These are phyloP conservation scores for Zymoseptoria pseudotritici DNA, from an alignment of 2,329 filamentous ascomycete species.

Conservation along the genomic window DNA sequence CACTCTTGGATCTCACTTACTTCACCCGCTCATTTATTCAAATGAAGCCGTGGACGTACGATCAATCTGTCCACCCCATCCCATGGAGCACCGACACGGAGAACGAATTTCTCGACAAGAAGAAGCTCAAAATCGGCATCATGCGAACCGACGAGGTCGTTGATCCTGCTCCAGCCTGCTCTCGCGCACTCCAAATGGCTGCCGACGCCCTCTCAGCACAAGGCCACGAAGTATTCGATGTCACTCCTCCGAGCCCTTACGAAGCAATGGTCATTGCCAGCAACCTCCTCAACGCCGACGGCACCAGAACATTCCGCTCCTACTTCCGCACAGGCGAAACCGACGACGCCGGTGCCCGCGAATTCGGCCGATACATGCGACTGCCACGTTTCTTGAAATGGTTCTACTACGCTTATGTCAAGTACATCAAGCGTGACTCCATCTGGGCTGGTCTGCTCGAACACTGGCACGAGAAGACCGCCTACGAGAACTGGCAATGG, in stretches of 20 bases:
- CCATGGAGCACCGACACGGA: slow-evolving; percentile 62
- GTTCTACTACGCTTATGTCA: slow-evolving; percentile 84
- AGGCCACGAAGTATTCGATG: slow-evolving; percentile 66
- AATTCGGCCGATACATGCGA: slow-evolving; percentile 66
- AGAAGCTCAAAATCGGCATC: slow-evolving; percentile 64
- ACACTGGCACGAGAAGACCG: slow-evolving; percentile 65
- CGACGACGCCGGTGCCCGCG: slow-evolving; percentile 68
- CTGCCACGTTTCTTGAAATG: slow-evolving; percentile 70
- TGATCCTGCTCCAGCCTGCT: slow-evolving; percentile 77
- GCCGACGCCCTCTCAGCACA: slow-evolving; percentile 60
- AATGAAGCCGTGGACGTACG: slow-evolving; percentile 85
- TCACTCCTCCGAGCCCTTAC: slow-evolving; percentile 52
- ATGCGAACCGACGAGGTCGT: slow-evolving; percentile 68
- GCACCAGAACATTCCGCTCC: slow-evolving; percentile 69
- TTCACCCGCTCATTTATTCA: slow-evolving; percentile 71
- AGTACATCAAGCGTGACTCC: slow-evolving; percentile 67
- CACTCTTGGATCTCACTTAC: slow-evolving; percentile 72
- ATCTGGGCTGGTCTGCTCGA: slow-evolving; percentile 72
- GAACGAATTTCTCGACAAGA: slow-evolving; percentile 54
- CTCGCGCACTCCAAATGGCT: slow-evolving; percentile 64
- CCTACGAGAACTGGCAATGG: slow-evolving; percentile 74
- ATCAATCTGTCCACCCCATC: slow-evolving; percentile 79
- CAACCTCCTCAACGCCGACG: slow-evolving; percentile 76
- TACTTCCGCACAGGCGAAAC: slow-evolving; percentile 71
- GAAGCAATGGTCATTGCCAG: slow-evolving; percentile 70